These are phyloP conservation scores for Polygonum maritimum DNA, from an alignment of 148 eudicot genomes.

Conservation along the genomic window DNA sequence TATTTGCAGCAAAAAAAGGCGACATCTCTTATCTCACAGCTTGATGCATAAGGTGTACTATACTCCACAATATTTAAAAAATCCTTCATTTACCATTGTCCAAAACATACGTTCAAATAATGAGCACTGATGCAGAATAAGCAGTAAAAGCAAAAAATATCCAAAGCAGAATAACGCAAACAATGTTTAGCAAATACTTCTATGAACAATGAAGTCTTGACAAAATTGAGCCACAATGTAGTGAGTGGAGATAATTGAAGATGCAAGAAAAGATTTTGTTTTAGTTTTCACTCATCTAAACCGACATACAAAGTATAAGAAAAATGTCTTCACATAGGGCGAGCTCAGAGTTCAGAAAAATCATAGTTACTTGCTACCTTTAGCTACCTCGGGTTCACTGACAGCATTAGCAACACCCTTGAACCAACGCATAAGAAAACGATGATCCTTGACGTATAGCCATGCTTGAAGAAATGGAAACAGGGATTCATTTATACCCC, in stretches of 20 bases:
- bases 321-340: neutral
- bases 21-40: neutral
- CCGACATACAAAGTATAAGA: neutral
- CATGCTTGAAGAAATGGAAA: slow-evolving; percentile 78
- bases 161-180: neutral
- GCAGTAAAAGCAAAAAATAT: too few species aligned
- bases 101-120: neutral
- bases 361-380: neutral
- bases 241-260: neutral
- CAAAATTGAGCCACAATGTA: neutral
- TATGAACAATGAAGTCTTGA: neutral
- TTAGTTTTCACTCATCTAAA: neutral
- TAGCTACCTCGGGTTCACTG: slow-evolving; percentile 10
- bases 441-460: slow-evolving; percentile 72
- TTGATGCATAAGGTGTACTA: neutral
- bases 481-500: slow-evolving; percentile 63
- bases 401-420: slow-evolving; percentile 40
- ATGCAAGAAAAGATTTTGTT: neutral
- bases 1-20: neutral
- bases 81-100: neutral
- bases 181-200: neutral
- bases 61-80: neutral
- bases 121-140: too few species aligned
- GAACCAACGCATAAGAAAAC: slow-evolving; percentile 56
- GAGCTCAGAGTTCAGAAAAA: neutral